A percentile compares a stretch with the other conserved stretches of the same genome.
Conservation (phyloP, 2,329 filamentous ascomycete species). For the Penicillium fuscoglaucum region DNA sequence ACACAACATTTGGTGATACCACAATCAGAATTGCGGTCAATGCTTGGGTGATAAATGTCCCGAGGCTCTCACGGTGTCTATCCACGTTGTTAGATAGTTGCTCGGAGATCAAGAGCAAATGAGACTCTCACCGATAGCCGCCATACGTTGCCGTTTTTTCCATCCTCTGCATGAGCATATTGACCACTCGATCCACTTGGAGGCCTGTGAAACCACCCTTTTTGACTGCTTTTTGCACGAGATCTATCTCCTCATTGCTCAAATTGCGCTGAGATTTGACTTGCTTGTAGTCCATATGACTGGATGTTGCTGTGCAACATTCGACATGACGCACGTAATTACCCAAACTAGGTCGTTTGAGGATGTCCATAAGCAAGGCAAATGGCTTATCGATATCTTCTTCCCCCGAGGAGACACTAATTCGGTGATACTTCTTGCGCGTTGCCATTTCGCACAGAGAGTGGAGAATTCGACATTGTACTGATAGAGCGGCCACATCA, state of each 20-base stretch:
- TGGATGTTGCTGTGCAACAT: background rate
- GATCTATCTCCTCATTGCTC: constrained; percentile 14
- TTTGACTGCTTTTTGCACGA: constrained; percentile 14
- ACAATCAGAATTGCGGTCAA: constrained; percentile 22
- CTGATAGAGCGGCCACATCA: constrained; percentile 19
- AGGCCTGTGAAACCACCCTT: constrained; percentile 13
- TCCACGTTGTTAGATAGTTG: background rate
- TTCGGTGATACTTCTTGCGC: constrained; percentile 13
- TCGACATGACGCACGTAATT: constrained; percentile 22
- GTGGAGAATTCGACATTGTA: constrained; percentile 13
- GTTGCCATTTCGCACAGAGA: constrained; percentile 18
- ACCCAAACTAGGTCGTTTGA: constrained; percentile 21
- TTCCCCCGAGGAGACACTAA: constrained; percentile 3
- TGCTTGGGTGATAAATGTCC: constrained; percentile 19
- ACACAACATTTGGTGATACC: constrained; percentile 22
- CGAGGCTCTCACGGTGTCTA: background rate
- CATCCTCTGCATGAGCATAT: constrained; percentile 23
- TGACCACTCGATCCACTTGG: constrained; percentile 13
- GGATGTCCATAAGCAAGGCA: constrained; percentile 19
- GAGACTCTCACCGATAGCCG: background rate
- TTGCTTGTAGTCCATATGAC: background rate
- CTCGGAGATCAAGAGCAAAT: no score
- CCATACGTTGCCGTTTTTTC: background rate
- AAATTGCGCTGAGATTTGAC: constrained; percentile 8
- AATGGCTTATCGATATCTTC: constrained; percentile 15